phyloP scores from a whole-genome alignment of 768 basidiomycete genomes.

The Grammothele lineata region DNA sequence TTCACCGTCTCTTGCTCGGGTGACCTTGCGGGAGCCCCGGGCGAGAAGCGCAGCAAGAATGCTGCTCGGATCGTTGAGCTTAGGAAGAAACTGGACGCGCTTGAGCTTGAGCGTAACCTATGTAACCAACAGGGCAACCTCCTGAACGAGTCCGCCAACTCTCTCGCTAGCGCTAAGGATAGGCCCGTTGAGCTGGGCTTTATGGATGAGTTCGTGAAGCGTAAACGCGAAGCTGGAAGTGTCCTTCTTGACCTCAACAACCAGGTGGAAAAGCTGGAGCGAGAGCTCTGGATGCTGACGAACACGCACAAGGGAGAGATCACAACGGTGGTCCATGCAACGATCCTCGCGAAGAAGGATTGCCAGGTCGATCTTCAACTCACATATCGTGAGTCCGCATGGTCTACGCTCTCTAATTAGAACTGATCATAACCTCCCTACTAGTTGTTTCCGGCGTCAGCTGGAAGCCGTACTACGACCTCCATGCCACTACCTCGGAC shows the following conservation, averaged over 20 bases:
- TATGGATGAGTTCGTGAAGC: conserved; percentile 37
- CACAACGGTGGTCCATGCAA: background rate
- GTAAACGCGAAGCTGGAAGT: conserved; percentile 32
- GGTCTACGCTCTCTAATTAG: background rate
- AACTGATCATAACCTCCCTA: too few relatives aligned
- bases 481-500: conserved; percentile 44
- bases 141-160: conserved; percentile 40
- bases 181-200: conserved; percentile 25
- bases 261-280: conserved; percentile 31
- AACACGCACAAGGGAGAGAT: conserved; percentile 5
- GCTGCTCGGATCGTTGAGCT: conserved; percentile 27
- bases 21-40: background rate
- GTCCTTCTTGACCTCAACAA: conserved; percentile 35
- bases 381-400: conserved; percentile 33
- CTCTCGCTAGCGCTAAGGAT: conserved; percentile 39
- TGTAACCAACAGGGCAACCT: conserved; percentile 38
- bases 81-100: conserved; percentile 29
- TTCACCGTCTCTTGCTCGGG: conserved; percentile 49
- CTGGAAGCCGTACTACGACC: conserved; percentile 57
- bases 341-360: conserved; percentile 1
- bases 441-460: conserved; percentile 48
- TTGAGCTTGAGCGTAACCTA: conserved; percentile 37
- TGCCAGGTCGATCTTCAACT: conserved; percentile 39
- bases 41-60: conserved; percentile 27
- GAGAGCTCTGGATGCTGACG: background rate